phyloP scores from a whole-genome alignment of 1,284 basidiomycete genomes.

The Puccinia horiana region DNA sequence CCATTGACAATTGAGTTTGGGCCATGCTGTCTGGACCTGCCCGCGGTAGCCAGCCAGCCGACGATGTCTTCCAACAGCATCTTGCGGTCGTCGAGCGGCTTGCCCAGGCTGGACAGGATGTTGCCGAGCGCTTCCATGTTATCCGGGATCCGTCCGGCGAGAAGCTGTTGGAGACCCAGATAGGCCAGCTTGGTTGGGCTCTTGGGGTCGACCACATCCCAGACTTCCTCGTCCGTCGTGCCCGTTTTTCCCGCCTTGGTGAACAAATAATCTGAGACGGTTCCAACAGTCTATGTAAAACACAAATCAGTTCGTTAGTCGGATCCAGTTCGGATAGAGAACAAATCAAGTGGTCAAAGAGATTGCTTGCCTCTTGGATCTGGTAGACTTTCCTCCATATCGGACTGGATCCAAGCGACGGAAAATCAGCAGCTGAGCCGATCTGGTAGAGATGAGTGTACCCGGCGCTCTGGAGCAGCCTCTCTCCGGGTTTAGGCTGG shows the following conservation, averaged over 20 bases:
- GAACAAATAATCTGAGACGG: constrained; percentile 40
- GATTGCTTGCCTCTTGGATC: constrained; percentile 33
- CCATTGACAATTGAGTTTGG: constrained; percentile 42
- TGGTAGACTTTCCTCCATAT: constrained; percentile 42
- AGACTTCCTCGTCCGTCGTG: constrained; percentile 24
- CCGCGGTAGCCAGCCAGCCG: constrained; percentile 38
- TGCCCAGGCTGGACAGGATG: constrained; percentile 29
- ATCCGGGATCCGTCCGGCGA: constrained; percentile 42
- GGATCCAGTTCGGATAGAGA: not conserved
- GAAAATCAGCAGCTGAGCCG: constrained; percentile 42
- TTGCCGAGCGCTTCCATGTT: constrained; percentile 22
- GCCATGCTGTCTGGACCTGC: constrained; percentile 17
- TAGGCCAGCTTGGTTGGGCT: constrained; percentile 38
- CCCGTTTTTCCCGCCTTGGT: constrained; percentile 26
- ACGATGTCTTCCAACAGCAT: constrained; percentile 44
- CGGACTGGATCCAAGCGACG: constrained; percentile 13
- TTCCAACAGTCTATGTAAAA: constrained; percentile 22
- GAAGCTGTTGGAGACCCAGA: constrained; percentile 41
- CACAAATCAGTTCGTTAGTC: not conserved
- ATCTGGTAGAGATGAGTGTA: constrained; percentile 46
- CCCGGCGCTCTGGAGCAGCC: constrained; percentile 39
- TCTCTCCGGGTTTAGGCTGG: constrained; percentile 39
- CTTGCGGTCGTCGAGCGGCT: constrained; percentile 45
- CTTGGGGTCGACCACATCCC: constrained; percentile 28
- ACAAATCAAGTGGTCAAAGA: not conserved